phyloP scores from a whole-genome alignment of 2,329 filamentous ascomycete species.

The Aureobasidium sp. region DNA sequence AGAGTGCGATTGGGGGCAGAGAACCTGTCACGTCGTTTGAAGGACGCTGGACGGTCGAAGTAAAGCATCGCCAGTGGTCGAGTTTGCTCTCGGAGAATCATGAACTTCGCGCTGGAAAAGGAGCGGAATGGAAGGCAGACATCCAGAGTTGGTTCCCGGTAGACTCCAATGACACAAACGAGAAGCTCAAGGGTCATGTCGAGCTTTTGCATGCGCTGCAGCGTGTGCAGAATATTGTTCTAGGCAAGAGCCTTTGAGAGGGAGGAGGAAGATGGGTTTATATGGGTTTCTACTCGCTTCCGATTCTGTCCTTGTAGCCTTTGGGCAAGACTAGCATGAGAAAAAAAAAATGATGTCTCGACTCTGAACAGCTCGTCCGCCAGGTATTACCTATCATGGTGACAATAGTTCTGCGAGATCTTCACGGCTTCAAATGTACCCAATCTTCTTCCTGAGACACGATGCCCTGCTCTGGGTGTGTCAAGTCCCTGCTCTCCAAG shows the following conservation, averaged over 20 bases:
- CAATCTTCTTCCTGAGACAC: not conserved
- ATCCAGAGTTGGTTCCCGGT: conserved; percentile 24
- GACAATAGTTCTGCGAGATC: not conserved
- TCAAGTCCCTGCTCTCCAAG: not conserved
- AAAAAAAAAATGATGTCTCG: not conserved
- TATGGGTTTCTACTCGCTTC: not conserved
- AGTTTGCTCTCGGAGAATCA: conserved; percentile 21
- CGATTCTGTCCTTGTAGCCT: not conserved
- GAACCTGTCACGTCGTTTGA: conserved; percentile 16
- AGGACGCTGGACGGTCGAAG: conserved; percentile 22
- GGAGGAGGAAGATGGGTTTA: too few relatives aligned
- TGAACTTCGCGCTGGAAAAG: conserved; percentile 20
- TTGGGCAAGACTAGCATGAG: not conserved
- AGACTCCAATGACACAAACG: not conserved
- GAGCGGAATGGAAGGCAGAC: conserved; percentile 21
- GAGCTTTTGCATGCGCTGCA: conserved; percentile 22
- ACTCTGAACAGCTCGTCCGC: not conserved
- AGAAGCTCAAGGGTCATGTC: conserved; percentile 17
- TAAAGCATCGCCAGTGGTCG: conserved; percentile 24
- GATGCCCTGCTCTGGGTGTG: not conserved
- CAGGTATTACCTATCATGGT: not conserved
- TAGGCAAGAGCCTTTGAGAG: not conserved
- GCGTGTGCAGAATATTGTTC: not conserved
- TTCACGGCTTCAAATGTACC: not conserved
- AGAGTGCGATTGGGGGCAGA: not conserved